phyloP scores from a whole-genome alignment of 2,329 filamentous ascomycete genomes.

The Talaromyces sp. region DNA sequence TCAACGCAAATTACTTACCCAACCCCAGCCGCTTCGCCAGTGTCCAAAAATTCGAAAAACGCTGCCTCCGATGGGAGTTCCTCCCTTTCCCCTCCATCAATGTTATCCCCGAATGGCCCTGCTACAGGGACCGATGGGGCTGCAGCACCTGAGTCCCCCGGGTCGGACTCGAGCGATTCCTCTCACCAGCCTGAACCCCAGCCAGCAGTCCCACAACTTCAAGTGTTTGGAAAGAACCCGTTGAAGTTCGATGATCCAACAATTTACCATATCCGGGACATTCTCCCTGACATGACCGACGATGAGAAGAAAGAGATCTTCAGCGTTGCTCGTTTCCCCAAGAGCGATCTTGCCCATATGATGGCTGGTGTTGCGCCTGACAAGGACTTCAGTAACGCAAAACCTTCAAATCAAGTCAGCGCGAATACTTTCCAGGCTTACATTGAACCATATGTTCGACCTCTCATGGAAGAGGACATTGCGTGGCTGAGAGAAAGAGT shows the following conservation, averaged over 20 bases:
- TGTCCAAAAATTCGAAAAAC: slow-evolving; percentile 43
- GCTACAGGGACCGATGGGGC: slow-evolving; percentile 60
- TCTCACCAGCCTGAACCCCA: slow-evolving; percentile 64
- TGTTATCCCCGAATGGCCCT: slow-evolving; percentile 46
- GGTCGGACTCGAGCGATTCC: slow-evolving; percentile 61
- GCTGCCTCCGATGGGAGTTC: slow-evolving; percentile 41
- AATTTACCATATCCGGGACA: slow-evolving; percentile 84
- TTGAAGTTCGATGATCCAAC: slow-evolving; percentile 90
- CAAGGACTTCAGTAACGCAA: slow-evolving; percentile 92
- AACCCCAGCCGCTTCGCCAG: slow-evolving; percentile 36
- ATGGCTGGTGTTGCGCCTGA: slow-evolving; percentile 90
- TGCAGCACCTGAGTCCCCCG: slow-evolving; percentile 63
- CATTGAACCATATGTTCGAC: slow-evolving; percentile 86
- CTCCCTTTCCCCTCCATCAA: slow-evolving; percentile 44
- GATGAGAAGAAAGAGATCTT: slow-evolving; percentile 88
- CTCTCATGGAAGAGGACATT: slow-evolving; percentile 89
- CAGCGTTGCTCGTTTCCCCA: slow-evolving; percentile 81
- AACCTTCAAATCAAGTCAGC: slow-evolving; percentile 91
- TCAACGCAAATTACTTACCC: slow-evolving; percentile 13
- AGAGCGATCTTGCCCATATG: slow-evolving; percentile 76
- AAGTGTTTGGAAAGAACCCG: slow-evolving; percentile 91
- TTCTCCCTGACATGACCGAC: slow-evolving; percentile 74
- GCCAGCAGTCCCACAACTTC: slow-evolving; percentile 69
- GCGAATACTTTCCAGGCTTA: slow-evolving; percentile 92
- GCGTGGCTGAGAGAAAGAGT: slow-evolving; percentile 85